A percentile compares a stretch with the other conserved stretches of the same genome.
phyloP scores from a whole-genome alignment of 108 stramenopile species.

The Cyclotella kingstonii region DNA sequence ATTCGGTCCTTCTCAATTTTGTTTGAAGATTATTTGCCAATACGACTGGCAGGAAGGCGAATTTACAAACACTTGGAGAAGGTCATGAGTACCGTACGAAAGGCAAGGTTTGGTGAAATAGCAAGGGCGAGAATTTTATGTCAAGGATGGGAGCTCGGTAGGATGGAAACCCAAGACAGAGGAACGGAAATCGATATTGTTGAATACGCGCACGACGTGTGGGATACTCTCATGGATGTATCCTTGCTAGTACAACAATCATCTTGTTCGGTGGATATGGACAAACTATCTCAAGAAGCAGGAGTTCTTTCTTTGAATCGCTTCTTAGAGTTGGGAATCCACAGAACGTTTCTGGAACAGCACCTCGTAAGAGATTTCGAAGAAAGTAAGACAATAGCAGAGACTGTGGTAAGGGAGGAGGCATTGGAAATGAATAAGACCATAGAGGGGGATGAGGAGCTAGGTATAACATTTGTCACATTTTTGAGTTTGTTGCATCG shows the following conservation, averaged over 20 bases:
- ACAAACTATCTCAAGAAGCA: constrained; percentile 10
- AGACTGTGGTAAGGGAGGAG: not conserved
- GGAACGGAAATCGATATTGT: not conserved
- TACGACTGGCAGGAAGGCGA: constrained; percentile 72
- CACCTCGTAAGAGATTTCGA: constrained; percentile 1
- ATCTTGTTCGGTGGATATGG: constrained; percentile 3
- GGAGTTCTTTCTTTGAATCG: constrained; percentile 33
- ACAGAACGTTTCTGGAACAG: constrained; percentile 12
- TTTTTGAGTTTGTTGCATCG: constrained; percentile 24
- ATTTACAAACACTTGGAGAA: constrained; percentile 49
- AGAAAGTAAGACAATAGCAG: not conserved
- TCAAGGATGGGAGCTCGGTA: constrained; percentile 15
- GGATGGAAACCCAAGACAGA: not conserved
- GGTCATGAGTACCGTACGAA: constrained; percentile 52
- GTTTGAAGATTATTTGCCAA: constrained; percentile 74
- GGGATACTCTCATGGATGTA: constrained; percentile 33
- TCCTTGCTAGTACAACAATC: constrained; percentile 23
- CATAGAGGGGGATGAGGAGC: not conserved
- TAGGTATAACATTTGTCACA: constrained; percentile 20
- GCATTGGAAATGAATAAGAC: not conserved
- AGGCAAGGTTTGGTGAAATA: constrained; percentile 34
- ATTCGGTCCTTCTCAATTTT: constrained; percentile 74
- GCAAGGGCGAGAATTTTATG: constrained; percentile 34
- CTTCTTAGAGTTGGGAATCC: constrained; percentile 19
- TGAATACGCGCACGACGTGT: constrained; percentile 26